phyloP scores from a whole-genome alignment of 1,284 basidiomycete species.

The Microbotryum scabiosae region DNA sequence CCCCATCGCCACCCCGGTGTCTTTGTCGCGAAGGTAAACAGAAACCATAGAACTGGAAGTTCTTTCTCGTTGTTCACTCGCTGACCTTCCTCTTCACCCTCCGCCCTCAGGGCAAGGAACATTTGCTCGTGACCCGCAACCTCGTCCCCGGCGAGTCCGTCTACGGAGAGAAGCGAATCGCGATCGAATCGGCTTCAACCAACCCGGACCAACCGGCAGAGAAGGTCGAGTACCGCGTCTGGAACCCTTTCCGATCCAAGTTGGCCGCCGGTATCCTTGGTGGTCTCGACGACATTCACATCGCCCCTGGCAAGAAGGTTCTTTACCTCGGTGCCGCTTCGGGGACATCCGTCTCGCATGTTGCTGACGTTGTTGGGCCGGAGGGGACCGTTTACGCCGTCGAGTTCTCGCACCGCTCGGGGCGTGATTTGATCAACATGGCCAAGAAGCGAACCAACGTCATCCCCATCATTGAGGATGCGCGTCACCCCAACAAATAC shows the following conservation, averaged over 20 bases:
- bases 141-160: conserved; percentile 95
- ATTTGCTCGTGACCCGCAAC: conserved; percentile 95
- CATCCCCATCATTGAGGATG: conserved; percentile 97
- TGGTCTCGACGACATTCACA: conserved; percentile 89
- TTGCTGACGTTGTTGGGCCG: conserved; percentile 97
- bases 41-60: conserved; percentile 51
- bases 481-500: conserved; percentile 88
- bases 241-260: conserved; percentile 99
- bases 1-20: conserved; percentile 91
- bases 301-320: conserved; percentile 90
- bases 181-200: conserved; percentile 52
- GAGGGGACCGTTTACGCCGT: conserved; percentile 97
- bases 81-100: neutral
- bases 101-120: conserved; percentile 57
- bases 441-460: conserved; percentile 99
- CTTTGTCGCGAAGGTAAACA: conserved; percentile 40
- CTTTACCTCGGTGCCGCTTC: conserved; percentile 91
- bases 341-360: conserved; percentile 97
- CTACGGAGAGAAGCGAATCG: conserved; percentile 81
- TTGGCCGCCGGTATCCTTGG: conserved; percentile 93
- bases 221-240: conserved; percentile 95
- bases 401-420: conserved; percentile 93
- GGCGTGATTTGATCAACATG: conserved; percentile 98
- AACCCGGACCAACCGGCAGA: conserved; percentile 61
- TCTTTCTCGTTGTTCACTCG: too few species aligned